Conservation (phyloP, 352 stramenopile genomes). For the Pythium rhizo-oryzae region DNA sequence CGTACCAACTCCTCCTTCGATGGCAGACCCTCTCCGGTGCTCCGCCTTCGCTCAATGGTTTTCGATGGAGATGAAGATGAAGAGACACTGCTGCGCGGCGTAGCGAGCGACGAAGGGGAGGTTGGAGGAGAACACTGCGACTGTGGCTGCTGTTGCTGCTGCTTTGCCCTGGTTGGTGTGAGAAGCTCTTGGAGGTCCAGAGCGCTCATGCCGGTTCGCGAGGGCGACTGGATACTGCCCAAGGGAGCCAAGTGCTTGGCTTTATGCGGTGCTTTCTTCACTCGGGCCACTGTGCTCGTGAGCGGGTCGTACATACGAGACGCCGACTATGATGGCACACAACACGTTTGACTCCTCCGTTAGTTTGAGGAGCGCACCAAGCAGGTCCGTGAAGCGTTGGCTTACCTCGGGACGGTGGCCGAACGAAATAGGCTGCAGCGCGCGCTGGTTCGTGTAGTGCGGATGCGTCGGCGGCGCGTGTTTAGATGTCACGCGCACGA, state of each 20-base stretch:
- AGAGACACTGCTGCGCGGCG: slow-evolving; percentile 4
- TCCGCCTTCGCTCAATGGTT: slow-evolving; percentile 5
- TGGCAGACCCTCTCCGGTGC: neutral
- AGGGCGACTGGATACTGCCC: slow-evolving; percentile 34
- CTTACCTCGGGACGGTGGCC: slow-evolving; percentile 68
- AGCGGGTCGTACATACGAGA: slow-evolving; percentile 73
- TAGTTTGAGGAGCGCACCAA: neutral
- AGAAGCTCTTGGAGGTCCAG: slow-evolving; percentile 62
- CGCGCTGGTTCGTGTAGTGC: slow-evolving; percentile 39
- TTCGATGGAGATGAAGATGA: slow-evolving; percentile 12
- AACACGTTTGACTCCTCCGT: neutral
- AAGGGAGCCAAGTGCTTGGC: slow-evolving; percentile 21
- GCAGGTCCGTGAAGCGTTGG: neutral
- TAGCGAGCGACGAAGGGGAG: neutral
- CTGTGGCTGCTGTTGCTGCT: slow-evolving; percentile 10
- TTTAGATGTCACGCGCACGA: slow-evolving; percentile 26
- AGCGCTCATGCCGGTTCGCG: slow-evolving; percentile 62
- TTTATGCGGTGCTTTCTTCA: slow-evolving; percentile 23
- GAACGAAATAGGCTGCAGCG: slow-evolving; percentile 61
- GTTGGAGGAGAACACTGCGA: neutral
- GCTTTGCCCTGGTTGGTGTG: slow-evolving; percentile 34
- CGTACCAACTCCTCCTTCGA: slow-evolving; percentile 14
- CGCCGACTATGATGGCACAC: slow-evolving; percentile 42
- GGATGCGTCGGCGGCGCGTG: slow-evolving; percentile 25
- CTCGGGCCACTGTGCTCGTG: slow-evolving; percentile 37